Evolutionary conservation across 2,329 filamentous ascomycete genomes (phyloP), one percentile per base, ranked within the genome.

Genomic region (Fusarium albidum): DNA sequence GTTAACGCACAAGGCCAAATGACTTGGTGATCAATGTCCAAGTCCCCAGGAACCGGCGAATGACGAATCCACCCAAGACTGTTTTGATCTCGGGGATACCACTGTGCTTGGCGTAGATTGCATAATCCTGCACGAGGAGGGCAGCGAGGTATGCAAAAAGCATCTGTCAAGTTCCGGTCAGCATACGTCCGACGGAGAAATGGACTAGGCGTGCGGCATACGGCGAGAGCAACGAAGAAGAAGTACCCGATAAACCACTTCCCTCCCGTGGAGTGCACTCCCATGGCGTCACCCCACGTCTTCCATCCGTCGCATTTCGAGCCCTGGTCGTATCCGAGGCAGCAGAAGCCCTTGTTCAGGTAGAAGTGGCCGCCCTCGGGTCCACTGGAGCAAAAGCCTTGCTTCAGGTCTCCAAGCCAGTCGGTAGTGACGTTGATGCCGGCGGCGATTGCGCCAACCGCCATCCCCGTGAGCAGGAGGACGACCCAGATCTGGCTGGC

Each of bases 11-110:
- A 75, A 96, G 75, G 25, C 95, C 95, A 35, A 98, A 73, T 2
- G 92, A 96, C 71, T 98, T 98, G 49, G 92, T 92, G 26, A 91
- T 73, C 69, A 98, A 78, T 2, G 94, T 97, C 93, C 93, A 97
- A 27, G 81, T 80, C 9, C 93, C 91, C 68, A 98, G 79, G 67
- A 98, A 96, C 53, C 88, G 85, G 55, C 88, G 84, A 57, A 99
- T 97, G 27, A 99, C 88, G 71, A 97, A 97, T 6, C 94, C 94
- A 33, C 94, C 94, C 47, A 99, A 78, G 9, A 99, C 85, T 3
- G 93, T 97, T 79, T 99, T 99, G 75, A 99, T 96, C 78, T 99
- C 94, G 6, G 94, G 92, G 64, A 99, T 97, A 75, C 94, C 94
- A 71, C 92, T 96, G 69, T 98, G 94, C 71, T 90, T 94, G 40